These are phyloP conservation scores for Garcia nutans DNA, from an alignment of 345 rosid genomes.

Conservation along the genomic window DNA sequence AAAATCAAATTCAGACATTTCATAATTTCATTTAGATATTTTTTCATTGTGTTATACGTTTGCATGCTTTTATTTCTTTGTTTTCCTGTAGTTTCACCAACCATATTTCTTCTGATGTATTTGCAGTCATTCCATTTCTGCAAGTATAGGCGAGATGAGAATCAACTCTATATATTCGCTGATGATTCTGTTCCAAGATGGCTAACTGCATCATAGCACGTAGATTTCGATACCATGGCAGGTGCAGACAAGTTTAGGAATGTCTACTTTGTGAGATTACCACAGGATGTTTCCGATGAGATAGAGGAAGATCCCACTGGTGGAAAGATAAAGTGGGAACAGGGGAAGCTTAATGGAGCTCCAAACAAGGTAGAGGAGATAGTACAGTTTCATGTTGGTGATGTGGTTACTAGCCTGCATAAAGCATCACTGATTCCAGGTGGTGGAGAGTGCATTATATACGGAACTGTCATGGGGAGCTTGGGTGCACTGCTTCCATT, in stretches of 20 bases:
- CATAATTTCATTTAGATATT: too few species aligned
- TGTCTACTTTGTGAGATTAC: constrained; percentile 73
- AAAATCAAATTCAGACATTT: background rate
- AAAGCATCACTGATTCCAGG: constrained; percentile 93
- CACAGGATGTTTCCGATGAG: constrained; percentile 96
- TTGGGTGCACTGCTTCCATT: constrained; percentile 89
- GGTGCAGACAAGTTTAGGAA: constrained; percentile 98
- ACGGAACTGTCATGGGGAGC: constrained; percentile 96
- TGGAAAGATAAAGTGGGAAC: constrained; percentile 98
- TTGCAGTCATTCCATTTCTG: constrained; percentile 97
- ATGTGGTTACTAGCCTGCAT: constrained; percentile 77
- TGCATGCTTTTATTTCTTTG: background rate
- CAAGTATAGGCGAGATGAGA: constrained; percentile 98
- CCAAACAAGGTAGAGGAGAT: constrained; percentile 95
- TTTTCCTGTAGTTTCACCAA: background rate
- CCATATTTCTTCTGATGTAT: background rate
- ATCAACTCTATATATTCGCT: constrained; percentile 90
- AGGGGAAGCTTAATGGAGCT: constrained; percentile 95
- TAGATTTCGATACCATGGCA: constrained; percentile 95
- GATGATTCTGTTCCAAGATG: constrained; percentile 97
- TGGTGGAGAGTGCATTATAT: constrained; percentile 82
- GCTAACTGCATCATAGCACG: constrained; percentile 86
- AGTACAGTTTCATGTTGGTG: constrained; percentile 92
- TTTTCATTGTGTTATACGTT: background rate
- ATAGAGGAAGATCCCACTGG: constrained; percentile 98